Conservation (phyloP, 805 yeast species). For the Candida insectorum region DNA sequence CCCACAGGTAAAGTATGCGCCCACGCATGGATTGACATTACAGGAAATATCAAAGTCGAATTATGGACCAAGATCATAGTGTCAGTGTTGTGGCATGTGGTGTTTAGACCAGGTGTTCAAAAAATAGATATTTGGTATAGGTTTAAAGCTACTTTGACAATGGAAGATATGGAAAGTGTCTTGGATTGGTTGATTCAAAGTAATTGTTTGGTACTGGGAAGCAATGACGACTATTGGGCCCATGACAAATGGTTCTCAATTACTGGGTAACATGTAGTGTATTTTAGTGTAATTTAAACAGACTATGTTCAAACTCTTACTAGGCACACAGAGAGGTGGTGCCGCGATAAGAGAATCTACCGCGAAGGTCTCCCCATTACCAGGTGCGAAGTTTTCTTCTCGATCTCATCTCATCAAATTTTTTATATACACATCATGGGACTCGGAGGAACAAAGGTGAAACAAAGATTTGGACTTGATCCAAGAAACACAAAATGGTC, state of each 20-base stretch:
- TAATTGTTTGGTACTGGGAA: slow-evolving; percentile 30
- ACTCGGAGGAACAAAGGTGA: slow-evolving; percentile 73
- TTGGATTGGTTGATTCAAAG: slow-evolving; percentile 40
- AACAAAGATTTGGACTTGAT: slow-evolving; percentile 85
- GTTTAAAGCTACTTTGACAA: slow-evolving; percentile 27
- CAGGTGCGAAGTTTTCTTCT: too few relatives aligned
- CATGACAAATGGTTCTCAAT: slow-evolving; percentile 44
- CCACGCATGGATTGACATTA: slow-evolving; percentile 67
- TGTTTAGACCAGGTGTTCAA: slow-evolving; percentile 37
- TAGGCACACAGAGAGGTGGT: too few relatives aligned
- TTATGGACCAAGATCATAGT: slow-evolving; percentile 61
- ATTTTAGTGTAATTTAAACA: slow-evolving; percentile 1
- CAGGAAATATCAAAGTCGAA: slow-evolving; percentile 53
- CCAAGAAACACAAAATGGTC: slow-evolving; percentile 97
- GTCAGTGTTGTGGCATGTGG: slow-evolving; percentile 36
- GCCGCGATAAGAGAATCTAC: too few relatives aligned
- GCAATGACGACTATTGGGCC: slow-evolving; percentile 41
- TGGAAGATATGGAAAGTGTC: slow-evolving; percentile 25
- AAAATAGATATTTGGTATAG: slow-evolving; percentile 18
- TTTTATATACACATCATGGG: slow-evolving; percentile 50
- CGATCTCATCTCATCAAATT: slow-evolving; percentile 13
- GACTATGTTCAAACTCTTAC: too few relatives aligned
- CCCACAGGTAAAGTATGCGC: slow-evolving; percentile 64
- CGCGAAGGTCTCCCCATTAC: too few relatives aligned
- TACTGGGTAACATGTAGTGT: slow-evolving; percentile 21